These are phyloP conservation scores for Botrytis fabae DNA, from an alignment of 2,329 filamentous ascomycete genomes.

Conservation along the genomic window DNA sequence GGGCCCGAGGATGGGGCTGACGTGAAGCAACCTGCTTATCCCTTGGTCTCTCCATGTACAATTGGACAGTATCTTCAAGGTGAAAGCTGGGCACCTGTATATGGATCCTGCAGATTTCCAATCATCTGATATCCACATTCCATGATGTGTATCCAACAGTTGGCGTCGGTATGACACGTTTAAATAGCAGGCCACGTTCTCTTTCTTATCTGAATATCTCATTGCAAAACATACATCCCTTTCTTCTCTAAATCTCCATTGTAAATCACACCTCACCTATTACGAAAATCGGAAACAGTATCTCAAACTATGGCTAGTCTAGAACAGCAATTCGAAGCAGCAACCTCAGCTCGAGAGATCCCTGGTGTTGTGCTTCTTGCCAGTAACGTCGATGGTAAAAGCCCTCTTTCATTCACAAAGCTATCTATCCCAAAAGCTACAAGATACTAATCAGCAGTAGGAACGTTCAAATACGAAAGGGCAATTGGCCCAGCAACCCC, in stretches of 20 bases:
- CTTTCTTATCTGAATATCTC: neutral
- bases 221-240: neutral
- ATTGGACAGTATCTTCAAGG: neutral
- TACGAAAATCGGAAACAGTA: neutral
- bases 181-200: neutral
- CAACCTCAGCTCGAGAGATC: slow-evolving; percentile 27
- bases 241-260: neutral
- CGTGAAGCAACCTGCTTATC: neutral
- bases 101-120: neutral
- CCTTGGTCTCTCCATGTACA: neutral
- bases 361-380: slow-evolving; percentile 31
- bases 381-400: slow-evolving; percentile 28
- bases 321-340: slow-evolving; percentile 29
- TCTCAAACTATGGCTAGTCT: slow-evolving; percentile 25
- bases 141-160: neutral
- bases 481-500: slow-evolving; percentile 43
- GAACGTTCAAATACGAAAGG: slow-evolving; percentile 42
- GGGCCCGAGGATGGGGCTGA: neutral
- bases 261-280: neutral
- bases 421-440: neutral
- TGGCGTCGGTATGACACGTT: neutral
- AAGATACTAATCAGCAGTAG: slow-evolving; percentile 28
- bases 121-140: neutral
- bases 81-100: neutral
- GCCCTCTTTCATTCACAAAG: neutral